These are phyloP conservation scores for Hortiboletus flavorubellus DNA, from an alignment of 768 basidiomycete species.

Conservation along the genomic window DNA sequence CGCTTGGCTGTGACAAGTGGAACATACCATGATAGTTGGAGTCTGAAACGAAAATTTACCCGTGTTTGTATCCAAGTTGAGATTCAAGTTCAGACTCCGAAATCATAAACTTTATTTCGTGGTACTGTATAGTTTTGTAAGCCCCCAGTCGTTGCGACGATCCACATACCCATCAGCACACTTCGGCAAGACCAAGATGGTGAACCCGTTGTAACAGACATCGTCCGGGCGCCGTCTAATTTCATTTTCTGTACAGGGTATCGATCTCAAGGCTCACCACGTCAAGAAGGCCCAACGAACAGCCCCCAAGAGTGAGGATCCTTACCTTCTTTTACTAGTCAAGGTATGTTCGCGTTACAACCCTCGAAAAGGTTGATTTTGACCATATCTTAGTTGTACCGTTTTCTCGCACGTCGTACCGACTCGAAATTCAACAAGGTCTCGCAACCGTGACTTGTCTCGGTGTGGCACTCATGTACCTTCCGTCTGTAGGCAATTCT, in stretches of 20 bases:
- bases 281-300: slow-evolving; percentile 96
- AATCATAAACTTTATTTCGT: slow-evolving; percentile 34
- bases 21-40: slow-evolving; percentile 68
- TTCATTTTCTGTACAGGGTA: slow-evolving; percentile 58
- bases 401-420: slow-evolving; percentile 96
- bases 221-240: slow-evolving; percentile 21
- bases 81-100: slow-evolving; percentile 29
- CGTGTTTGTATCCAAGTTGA: slow-evolving; percentile 38
- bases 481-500: slow-evolving; percentile 68
- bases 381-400: slow-evolving; percentile 71
- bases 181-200: slow-evolving; percentile 74
- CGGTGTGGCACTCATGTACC: slow-evolving; percentile 17
- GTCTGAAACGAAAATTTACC: slow-evolving; percentile 42
- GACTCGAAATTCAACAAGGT: slow-evolving; percentile 97
- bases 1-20: slow-evolving; percentile 5
- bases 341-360: slow-evolving; percentile 57
- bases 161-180: slow-evolving; percentile 48
- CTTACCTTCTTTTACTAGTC: slow-evolving; percentile 96
- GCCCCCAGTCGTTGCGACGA: slow-evolving; percentile 38
- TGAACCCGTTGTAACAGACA: slow-evolving; percentile 53
- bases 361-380: slow-evolving; percentile 6
- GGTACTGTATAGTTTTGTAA: slow-evolving; percentile 66
- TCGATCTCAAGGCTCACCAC: slow-evolving; percentile 94
- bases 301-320: slow-evolving; percentile 98
- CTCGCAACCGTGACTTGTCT: slow-evolving; percentile 6